Evolutionary conservation across 176 grass and related monocot species (phyloP).

Genomic region (Hordeum vulgare): MorexV3_pseudomolecules_assembly NC_058522.1:508318033-508318532

Average conservation of each 20-base stretch:
- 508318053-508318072: slow-evolving; percentile 58
- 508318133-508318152: slow-evolving; percentile 62
- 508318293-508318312: slow-evolving; percentile 63
- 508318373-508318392: no score
- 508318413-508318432: no score
- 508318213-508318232: slow-evolving; percentile 54
- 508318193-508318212: slow-evolving; percentile 74
- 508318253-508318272: slow-evolving; percentile 68
- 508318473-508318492: no score
- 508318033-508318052: slow-evolving; percentile 51
- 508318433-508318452: no score
- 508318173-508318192: slow-evolving; percentile 64
- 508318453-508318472: no score
- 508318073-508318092: slow-evolving; percentile 64
- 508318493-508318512: no score
- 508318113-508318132: slow-evolving; percentile 72
- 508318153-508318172: slow-evolving; percentile 75
- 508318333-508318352: no score
- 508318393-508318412: no score
- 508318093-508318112: slow-evolving; percentile 52
- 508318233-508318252: slow-evolving; percentile 45
- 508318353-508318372: no score
- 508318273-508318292: slow-evolving; percentile 70
- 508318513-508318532: no score
- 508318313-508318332: no score